Evolutionary conservation across 179 eudicot genomes (phyloP), one percentile per base, ranked within the genome.

Genomic region (Patellifolia procumbens): DNA sequence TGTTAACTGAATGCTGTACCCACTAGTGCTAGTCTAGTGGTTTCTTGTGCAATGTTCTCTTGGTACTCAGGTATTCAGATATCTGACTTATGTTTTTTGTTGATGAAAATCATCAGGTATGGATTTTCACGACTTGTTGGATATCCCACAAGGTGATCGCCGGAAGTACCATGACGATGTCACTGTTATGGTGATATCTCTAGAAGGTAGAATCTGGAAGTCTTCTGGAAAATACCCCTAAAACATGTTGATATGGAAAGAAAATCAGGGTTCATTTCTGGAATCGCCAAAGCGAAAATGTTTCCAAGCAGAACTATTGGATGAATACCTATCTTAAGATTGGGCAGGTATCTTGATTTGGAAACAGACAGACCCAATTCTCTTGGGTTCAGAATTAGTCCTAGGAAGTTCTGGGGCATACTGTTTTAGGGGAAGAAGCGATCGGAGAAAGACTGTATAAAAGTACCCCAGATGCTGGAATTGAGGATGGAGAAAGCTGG

Each of bases 151-250:
- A 81, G 97, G 99, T 58, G 99, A 90, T 70, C 87, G 97, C 7
- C 81, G 99, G 75, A 95, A 92, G 81, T 92, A 90, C 87, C 99
- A 95, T 79, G 97, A 92, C 66, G 99, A 95, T 86, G 99, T 92
- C 64, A 91, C 97, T 16, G 97, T 95, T 43, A 92, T 92, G 99
- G 93, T 92, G 67, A 81, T 95, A 35, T 94, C 99, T 45, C 91
- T 86, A 52, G 91, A 86, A 86, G 91, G 89, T 52, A 83, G 89
- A 82, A 86, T 88, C 67, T 89, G 89, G 91, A 89, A 89, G 79
- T 88, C 93, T 37, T 89, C 93, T 19, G 93, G 93, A 70, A 88
- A 89, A 79, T 89, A 89, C 76, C 89, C 86, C 11, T 89, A 72
- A 79, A 79, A 46, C 15, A 64, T 52, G 72, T 79, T 66, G 74